Conservation (phyloP, 306 rosid genomes). For the Cicer pinnatifidum region DNA sequence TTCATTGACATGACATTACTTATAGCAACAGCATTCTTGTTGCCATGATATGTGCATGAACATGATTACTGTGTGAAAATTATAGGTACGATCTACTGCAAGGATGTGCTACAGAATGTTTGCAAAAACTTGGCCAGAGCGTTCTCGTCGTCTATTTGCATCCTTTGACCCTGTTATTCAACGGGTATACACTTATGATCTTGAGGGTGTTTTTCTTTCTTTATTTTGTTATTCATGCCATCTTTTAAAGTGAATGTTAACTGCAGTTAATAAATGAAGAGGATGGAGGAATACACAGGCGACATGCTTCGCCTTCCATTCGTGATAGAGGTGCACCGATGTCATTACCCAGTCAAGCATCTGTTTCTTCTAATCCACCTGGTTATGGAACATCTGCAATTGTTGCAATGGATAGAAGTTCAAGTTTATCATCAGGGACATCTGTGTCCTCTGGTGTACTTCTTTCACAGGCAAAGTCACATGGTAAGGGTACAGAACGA, state of each 20-base stretch:
- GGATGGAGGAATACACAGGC: slow-evolving; percentile 94
- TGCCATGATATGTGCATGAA: slow-evolving; percentile 1
- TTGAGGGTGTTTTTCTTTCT: slow-evolving; percentile 43
- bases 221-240: slow-evolving; percentile 33
- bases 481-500: slow-evolving; percentile 82
- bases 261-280: slow-evolving; percentile 95
- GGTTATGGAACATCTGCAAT: slow-evolving; percentile 99
- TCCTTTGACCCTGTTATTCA: slow-evolving; percentile 94
- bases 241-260: slow-evolving; percentile 39
- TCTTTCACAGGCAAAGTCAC: slow-evolving; percentile 75
- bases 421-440: slow-evolving; percentile 82
- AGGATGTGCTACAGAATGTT: slow-evolving; percentile 97
- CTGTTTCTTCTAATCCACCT: slow-evolving; percentile 75
- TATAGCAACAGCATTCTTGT: slow-evolving; percentile 15
- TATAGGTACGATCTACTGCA: slow-evolving; percentile 91
- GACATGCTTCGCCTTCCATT: slow-evolving; percentile 98
- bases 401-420: slow-evolving; percentile 98
- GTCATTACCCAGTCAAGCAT: slow-evolving; percentile 66
- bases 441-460: slow-evolving; percentile 77
- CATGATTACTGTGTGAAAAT: slow-evolving; percentile 46
- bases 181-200: slow-evolving; percentile 64
- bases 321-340: slow-evolving; percentile 84
- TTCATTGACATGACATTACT: slow-evolving; percentile 38
- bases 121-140: slow-evolving; percentile 99
- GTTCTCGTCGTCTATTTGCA: slow-evolving; percentile 85